Conservation (phyloP, 345 rosid genomes). For the Alliaria petiolata region DNA sequence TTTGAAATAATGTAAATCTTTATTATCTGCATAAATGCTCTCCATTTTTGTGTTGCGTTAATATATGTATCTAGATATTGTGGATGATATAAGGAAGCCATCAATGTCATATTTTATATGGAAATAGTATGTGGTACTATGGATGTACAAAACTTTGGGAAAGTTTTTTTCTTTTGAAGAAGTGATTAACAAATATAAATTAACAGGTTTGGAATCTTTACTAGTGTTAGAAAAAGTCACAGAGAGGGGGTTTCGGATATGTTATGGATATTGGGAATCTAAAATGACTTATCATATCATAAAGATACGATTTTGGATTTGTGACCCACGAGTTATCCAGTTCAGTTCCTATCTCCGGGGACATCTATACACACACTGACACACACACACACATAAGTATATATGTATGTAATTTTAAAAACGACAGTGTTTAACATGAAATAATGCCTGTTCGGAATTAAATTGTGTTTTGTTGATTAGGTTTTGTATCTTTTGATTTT, state of each 20-base stretch:
- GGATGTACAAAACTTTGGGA: background rate
- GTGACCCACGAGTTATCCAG: background rate
- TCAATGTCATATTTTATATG: conserved; percentile 14
- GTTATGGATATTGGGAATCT: conserved; percentile 16
- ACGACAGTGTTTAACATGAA: conserved; percentile 13
- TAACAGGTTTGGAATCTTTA: background rate
- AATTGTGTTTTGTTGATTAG: background rate
- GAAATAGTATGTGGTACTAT: background rate
- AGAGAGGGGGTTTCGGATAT: background rate
- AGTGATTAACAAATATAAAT: background rate
- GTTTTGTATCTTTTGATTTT: conserved; percentile 6
- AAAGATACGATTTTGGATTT: conserved; percentile 18
- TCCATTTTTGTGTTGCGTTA: background rate
- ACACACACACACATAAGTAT: background rate
- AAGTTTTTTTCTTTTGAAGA: background rate
- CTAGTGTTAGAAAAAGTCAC: conserved; percentile 4
- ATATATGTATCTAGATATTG: background rate
- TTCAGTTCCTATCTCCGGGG: conserved; percentile 15
- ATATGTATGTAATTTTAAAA: background rate
- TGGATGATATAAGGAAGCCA: conserved; percentile 14
- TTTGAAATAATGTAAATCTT: background rate
- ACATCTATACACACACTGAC: background rate
- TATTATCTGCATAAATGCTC: background rate
- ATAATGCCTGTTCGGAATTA: background rate
- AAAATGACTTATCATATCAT: conserved; percentile 10